These are phyloP conservation scores for Kentomonas sorsogonicus DNA, from an alignment of 208 protist species.

Conservation along the genomic window DNA sequence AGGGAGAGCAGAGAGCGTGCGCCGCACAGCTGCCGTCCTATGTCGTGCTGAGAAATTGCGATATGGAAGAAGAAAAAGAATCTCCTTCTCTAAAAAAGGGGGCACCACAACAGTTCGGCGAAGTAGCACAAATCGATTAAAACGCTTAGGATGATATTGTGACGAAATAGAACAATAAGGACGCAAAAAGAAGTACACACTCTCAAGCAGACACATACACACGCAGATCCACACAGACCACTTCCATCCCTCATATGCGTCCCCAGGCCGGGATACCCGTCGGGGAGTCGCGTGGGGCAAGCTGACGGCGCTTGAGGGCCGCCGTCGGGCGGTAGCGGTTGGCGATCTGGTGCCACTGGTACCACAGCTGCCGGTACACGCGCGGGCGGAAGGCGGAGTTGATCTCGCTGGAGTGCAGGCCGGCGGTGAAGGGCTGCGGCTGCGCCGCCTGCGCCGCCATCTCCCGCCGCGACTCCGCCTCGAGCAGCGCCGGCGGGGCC, in stretches of 20 bases:
- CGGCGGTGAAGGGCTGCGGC: constrained; percentile 68
- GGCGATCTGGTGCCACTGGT: constrained; percentile 86
- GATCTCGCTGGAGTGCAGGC: constrained; percentile 68
- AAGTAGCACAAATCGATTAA: neutral
- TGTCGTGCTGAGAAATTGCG: too few relatives aligned
- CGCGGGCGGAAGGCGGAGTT: constrained; percentile 82
- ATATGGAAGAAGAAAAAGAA: neutral
- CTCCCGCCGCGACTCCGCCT: constrained; percentile 28
- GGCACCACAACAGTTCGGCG: neutral
- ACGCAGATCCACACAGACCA: neutral
- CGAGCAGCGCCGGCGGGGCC: constrained; percentile 31
- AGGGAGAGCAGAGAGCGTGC: too few relatives aligned
- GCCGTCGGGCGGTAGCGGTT: constrained; percentile 84
- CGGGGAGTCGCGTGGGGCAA: constrained; percentile 81
- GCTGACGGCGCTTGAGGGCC: constrained; percentile 71
- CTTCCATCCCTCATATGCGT: constrained; percentile 40
- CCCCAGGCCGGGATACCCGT: constrained; percentile 87
- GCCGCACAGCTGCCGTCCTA: too few relatives aligned
- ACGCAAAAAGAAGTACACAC: neutral
- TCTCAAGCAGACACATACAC: too few relatives aligned
- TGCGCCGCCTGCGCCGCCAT: constrained; percentile 38
- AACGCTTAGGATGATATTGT: neutral
- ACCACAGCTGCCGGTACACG: constrained; percentile 87
- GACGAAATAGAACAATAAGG: neutral
- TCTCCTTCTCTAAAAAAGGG: neutral